Evolutionary conservation across 352 stramenopile genomes (phyloP).

Genomic region (Pythium folliculosum): DNA sequence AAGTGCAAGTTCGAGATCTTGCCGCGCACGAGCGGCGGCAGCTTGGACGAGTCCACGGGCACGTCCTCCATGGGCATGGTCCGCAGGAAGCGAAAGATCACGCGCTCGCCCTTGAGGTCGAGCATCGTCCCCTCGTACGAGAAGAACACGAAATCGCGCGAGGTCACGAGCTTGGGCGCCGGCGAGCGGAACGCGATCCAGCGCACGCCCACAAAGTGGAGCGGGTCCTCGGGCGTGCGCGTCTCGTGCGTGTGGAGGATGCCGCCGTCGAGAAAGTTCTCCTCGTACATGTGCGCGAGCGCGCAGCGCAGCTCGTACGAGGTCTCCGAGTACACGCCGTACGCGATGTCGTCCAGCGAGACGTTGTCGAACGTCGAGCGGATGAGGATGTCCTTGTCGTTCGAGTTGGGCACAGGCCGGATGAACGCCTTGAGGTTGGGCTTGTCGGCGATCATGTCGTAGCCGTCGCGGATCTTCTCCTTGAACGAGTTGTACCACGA

Average conservation of each 20-base stretch:
- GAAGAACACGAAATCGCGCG: constrained; percentile 48
- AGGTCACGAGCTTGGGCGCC: constrained; percentile 35
- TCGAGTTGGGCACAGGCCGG: constrained; percentile 29
- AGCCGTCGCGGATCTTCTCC: constrained; percentile 34
- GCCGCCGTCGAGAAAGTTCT: constrained; percentile 48
- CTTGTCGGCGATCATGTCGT: constrained; percentile 34
- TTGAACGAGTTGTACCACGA: constrained; percentile 49
- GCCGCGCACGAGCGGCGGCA: constrained; percentile 39
- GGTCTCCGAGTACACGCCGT: constrained; percentile 37
- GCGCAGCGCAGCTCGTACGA: constrained; percentile 39
- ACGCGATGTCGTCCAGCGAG: constrained; percentile 41
- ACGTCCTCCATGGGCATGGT: constrained; percentile 48
- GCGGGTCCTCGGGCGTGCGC: constrained; percentile 38
- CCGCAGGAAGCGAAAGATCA: constrained; percentile 34
- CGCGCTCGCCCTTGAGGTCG: constrained; percentile 40
- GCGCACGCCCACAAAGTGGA: constrained; percentile 50
- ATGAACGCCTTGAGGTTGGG: constrained; percentile 37
- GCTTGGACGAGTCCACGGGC: constrained; percentile 22
- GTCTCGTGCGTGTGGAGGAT: constrained; percentile 42
- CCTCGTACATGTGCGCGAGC: constrained; percentile 46
- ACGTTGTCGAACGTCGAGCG: constrained; percentile 35
- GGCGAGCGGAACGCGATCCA: constrained; percentile 47
- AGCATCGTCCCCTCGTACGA: constrained; percentile 38
- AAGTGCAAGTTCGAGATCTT: constrained; percentile 45
- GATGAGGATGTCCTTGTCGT: constrained; percentile 41